These are phyloP conservation scores for Eucalyptus curtisii DNA, from an alignment of 345 rosid species.

Conservation along the genomic window DNA sequence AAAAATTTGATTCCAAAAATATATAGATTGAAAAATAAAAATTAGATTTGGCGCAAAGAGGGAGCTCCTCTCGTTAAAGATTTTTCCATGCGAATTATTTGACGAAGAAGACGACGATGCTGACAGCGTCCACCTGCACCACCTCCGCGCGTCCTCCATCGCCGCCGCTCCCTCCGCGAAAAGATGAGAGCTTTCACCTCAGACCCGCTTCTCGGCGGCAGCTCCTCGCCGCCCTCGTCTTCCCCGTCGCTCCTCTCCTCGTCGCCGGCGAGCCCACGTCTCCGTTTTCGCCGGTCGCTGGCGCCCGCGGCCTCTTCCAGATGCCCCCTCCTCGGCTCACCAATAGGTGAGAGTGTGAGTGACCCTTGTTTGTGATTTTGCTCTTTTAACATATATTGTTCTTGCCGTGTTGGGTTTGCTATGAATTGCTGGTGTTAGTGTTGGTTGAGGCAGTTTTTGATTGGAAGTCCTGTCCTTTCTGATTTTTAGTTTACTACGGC, in stretches of 20 bases:
- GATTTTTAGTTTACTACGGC: background rate
- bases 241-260: slow-evolving; percentile 13
- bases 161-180: background rate
- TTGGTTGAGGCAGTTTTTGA: background rate
- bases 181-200: background rate
- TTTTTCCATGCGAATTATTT: background rate
- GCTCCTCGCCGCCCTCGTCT: slow-evolving; percentile 28
- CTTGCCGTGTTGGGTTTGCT: background rate
- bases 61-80: background rate
- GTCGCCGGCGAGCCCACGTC: background rate
- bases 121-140: background rate
- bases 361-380: background rate
- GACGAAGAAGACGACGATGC: background rate
- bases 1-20: background rate
- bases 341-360: slow-evolving; percentile 22
- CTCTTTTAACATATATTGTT: background rate
- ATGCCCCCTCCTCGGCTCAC: slow-evolving; percentile 57
- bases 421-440: background rate
- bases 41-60: background rate
- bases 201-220: slow-evolving; percentile 26
- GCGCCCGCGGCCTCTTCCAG: slow-evolving; percentile 59
- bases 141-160: slow-evolving; percentile 5
- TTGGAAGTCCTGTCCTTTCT: background rate
- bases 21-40: background rate
- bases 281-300: background rate